Percentiles rank a stretch among this genome's conserved stretches.
phyloP scores from a whole-genome alignment of 768 basidiomycete genomes.

The Crucibulum laeve region DNA sequence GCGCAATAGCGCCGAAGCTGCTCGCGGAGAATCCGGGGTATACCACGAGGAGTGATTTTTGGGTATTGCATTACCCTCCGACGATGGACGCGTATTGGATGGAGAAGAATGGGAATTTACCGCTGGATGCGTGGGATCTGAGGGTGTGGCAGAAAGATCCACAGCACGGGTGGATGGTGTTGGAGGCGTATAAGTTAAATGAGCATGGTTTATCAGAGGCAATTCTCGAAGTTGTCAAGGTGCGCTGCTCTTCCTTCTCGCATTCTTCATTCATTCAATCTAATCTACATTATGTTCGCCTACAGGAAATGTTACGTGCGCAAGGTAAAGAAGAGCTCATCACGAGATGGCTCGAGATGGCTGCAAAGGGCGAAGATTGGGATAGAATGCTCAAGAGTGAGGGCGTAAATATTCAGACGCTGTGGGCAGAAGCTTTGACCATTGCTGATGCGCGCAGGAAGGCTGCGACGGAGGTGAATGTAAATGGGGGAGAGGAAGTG shows the following conservation, averaged over 20 bases:
- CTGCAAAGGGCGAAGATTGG: neutral
- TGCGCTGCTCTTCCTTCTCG: neutral
- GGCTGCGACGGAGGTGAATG: no score
- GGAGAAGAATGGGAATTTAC: neutral
- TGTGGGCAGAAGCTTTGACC: slow-evolving; percentile 1
- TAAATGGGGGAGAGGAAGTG: no score
- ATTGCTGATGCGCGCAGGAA: no score
- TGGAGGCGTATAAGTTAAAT: slow-evolving; percentile 8
- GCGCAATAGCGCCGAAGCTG: slow-evolving; percentile 5
- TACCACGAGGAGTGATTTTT: slow-evolving; percentile 7
- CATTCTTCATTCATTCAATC: neutral
- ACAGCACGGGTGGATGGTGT: slow-evolving; percentile 8
- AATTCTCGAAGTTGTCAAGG: slow-evolving; percentile 3
- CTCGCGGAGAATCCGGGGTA: slow-evolving; percentile 7
- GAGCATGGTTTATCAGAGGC: neutral
- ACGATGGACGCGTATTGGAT: slow-evolving; percentile 4
- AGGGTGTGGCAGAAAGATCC: slow-evolving; percentile 7
- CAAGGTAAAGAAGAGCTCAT: neutral
- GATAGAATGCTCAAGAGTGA: slow-evolving; percentile 1
- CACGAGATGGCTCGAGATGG: neutral
- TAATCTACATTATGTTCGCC: neutral
- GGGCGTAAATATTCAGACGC: neutral
- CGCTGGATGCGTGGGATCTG: slow-evolving; percentile 3
- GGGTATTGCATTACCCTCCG: slow-evolving; percentile 6
- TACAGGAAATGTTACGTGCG: neutral